Conservation (phyloP, 2,329 filamentous ascomycete genomes). For the Furcasterigmium sp. region DNA sequence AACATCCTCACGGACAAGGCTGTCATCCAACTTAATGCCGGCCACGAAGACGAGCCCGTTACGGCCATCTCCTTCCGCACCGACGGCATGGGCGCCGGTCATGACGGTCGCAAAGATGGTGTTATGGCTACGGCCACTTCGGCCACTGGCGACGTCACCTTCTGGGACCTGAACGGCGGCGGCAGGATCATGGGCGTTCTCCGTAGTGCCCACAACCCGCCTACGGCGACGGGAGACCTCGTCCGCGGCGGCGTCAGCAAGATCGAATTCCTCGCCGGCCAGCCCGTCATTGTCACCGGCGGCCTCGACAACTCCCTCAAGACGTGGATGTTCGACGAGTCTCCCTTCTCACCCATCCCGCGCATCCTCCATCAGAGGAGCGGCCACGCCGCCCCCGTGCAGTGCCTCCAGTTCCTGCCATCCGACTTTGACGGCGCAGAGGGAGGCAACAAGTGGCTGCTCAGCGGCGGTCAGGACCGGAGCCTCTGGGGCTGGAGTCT, state of each 20-base stretch:
- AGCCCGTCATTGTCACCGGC: conserved; percentile 84
- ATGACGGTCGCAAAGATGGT: conserved; percentile 77
- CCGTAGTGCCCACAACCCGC: conserved; percentile 80
- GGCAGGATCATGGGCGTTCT: conserved; percentile 83
- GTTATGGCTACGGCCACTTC: conserved; percentile 89
- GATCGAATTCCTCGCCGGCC: conserved; percentile 82
- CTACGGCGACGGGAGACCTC: conserved; percentile 45
- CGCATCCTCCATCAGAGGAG: conserved; percentile 80
- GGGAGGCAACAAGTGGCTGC: conserved; percentile 84
- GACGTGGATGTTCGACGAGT: conserved; percentile 94
- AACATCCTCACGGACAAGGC: conserved; percentile 75
- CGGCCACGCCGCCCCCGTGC: conserved; percentile 84
- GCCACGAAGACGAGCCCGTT: conserved; percentile 59
- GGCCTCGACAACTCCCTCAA: conserved; percentile 91
- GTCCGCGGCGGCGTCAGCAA: conserved; percentile 77
- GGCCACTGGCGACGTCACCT: conserved; percentile 79
- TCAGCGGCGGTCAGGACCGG: conserved; percentile 83
- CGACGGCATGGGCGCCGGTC: conserved; percentile 81
- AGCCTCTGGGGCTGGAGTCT: conserved; percentile 97
- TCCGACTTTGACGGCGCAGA: conserved; percentile 87
- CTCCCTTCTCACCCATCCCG: conserved; percentile 81
- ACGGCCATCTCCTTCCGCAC: conserved; percentile 86
- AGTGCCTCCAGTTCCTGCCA: conserved; percentile 77
- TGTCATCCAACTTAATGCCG: conserved; percentile 64
- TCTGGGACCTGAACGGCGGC: conserved; percentile 93